Percentiles rank a stretch among this genome's conserved stretches.
These are phyloP conservation scores for Psophocarpus tetragonolobus DNA, from an alignment of 306 rosid genomes.

Conservation along the genomic window DNA sequence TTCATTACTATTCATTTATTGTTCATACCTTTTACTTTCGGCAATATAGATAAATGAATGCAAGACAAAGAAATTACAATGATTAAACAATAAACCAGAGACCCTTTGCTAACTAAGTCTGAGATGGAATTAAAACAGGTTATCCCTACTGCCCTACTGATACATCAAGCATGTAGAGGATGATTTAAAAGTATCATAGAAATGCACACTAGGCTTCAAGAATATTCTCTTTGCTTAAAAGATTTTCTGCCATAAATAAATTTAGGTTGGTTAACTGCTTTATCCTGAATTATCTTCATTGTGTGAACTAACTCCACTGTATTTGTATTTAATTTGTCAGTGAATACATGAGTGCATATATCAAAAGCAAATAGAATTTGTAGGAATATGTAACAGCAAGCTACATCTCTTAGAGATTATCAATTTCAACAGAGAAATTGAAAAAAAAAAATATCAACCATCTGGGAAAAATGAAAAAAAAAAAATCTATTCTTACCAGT, in stretches of 20 bases:
- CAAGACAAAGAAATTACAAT: too few relatives aligned
- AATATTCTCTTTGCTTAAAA: too few relatives aligned
- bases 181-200: too few relatives aligned
- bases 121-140: too few relatives aligned
- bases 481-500: slow-evolving; percentile 21
- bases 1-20: too few relatives aligned
- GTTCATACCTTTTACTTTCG: background rate
- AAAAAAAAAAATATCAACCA: background rate
- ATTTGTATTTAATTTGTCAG: background rate
- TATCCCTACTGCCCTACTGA: too few relatives aligned
- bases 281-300: background rate
- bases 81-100: too few relatives aligned
- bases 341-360: background rate
- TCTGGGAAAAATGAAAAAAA: too few relatives aligned
- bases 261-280: background rate
- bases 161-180: too few relatives aligned
- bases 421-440: background rate
- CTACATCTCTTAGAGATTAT: background rate
- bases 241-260: background rate
- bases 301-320: background rate
- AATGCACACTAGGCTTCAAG: too few relatives aligned
- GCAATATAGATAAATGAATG: too few relatives aligned
- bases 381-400: background rate
- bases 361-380: background rate
- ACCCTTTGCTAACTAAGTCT: too few relatives aligned